Base-by-base conservation (phyloP, 495 filamentous ascomycete genomes). In the Mytilinidion resinicola region DNA sequence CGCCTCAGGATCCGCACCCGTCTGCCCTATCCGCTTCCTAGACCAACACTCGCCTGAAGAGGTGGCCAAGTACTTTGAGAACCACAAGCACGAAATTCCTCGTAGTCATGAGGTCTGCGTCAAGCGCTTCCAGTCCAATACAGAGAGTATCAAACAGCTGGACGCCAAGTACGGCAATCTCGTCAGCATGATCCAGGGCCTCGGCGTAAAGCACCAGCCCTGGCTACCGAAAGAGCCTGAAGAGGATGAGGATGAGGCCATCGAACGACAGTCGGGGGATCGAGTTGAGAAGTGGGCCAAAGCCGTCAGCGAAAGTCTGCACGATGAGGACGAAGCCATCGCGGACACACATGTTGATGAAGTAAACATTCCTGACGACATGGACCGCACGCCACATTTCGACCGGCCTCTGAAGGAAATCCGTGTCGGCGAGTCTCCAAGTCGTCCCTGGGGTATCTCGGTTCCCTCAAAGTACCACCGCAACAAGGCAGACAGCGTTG, bases 101-200 rank as follows among this genome's bases (percentile, higher is more conserved):
- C 78, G 91, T 57, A 93, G 89, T 64, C 91, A 96, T 71, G 89
- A 91, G 59, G 82, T 96, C 17, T 96, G 91, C 68, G 87, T 96
- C 54, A 82, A 85, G 61, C 82, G 91, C 39, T 95, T 91, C 70
- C 90, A 95, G 69, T 82, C 80, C 67, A 91, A 91, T 67, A 83
- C 87, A 30, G 80, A 86, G 58, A 86, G 88, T 58, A 89, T 95
- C 64, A 82, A 82, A 54, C 85, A 90, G 65, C 76, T 96, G 25
- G 91, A 96, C 67, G 88, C 87, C 41, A 96, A 96, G 64, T 96
- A 96, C 62, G 91, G 90, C 3, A 90, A 82, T 65, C 76, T 96
- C 21, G 89, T 86, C 56, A 91, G 79, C 72, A 95, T 96, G 90
- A 91, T 96, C 50, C 83, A 89, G 67, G 89, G 88, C 20, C 76